Conservation (phyloP, 176 grass and related monocot species). For the Typha latifolia region DNA sequence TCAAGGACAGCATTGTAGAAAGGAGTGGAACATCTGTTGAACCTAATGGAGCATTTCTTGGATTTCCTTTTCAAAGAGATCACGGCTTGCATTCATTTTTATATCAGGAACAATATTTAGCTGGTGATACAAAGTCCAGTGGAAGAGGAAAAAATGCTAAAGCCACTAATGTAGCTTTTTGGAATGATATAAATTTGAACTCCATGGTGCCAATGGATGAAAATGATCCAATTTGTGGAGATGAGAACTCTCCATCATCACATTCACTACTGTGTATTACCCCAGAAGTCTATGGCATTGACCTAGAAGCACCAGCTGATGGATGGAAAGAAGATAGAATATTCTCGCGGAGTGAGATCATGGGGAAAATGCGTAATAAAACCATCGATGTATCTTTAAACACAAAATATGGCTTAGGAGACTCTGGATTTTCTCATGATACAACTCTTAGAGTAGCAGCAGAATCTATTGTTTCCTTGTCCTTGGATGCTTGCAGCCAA, state of each 20-base stretch:
- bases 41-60: conserved; percentile 7
- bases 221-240: too few species aligned
- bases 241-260: too few species aligned
- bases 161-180: too few species aligned
- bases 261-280: neutral
- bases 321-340: neutral
- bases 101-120: neutral
- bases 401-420: too few species aligned
- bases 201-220: too few species aligned
- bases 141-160: too few species aligned
- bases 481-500: conserved; percentile 1
- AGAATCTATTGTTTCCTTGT: conserved; percentile 39
- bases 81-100: neutral
- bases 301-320: neutral
- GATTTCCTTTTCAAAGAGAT: conserved; percentile 17
- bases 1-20: neutral
- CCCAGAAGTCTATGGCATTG: conserved; percentile 7
- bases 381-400: too few species aligned
- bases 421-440: conserved; percentile 17
- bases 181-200: too few species aligned
- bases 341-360: conserved; percentile 2
- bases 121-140: neutral
- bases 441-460: conserved; percentile 28
- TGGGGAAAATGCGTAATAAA: conserved; percentile 9
- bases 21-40: conserved; percentile 4